These are phyloP conservation scores for Spiromastix sp. DNA, from an alignment of 2,329 filamentous ascomycete genomes.

Conservation along the genomic window DNA sequence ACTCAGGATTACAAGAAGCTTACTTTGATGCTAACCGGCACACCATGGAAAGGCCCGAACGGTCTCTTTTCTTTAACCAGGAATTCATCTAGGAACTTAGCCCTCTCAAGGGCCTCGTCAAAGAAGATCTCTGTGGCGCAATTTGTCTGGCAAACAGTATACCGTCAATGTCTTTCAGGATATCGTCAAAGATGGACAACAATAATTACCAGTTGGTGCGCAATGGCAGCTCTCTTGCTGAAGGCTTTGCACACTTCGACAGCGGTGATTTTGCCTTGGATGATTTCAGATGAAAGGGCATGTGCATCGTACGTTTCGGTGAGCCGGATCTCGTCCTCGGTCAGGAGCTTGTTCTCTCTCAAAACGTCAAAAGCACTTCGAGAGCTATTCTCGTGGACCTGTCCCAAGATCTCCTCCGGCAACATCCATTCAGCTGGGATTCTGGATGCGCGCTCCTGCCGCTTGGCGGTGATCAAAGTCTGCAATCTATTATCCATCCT, in stretches of 20 bases:
- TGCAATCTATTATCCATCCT: no score
- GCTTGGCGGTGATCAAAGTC: no score
- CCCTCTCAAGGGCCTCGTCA: constrained; percentile 37
- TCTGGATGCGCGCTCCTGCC: no score
- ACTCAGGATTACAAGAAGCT: constrained; percentile 37
- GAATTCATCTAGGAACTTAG: constrained; percentile 36
- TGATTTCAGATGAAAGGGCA: constrained; percentile 32
- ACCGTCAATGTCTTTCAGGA: not conserved
- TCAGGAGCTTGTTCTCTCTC: no score
- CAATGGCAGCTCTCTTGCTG: constrained; percentile 43
- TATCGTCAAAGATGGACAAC: constrained; percentile 17
- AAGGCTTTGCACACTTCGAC: constrained; percentile 43
- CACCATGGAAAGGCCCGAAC: constrained; percentile 50
- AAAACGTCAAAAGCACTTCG: no score
- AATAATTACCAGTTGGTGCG: constrained; percentile 38
- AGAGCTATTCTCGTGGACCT: no score
- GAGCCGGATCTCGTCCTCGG: constrained; percentile 38
- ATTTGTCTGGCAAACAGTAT: constrained; percentile 38
- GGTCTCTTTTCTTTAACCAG: no score
- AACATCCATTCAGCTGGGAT: no score
- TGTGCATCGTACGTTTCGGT: constrained; percentile 39
- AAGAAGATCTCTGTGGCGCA: constrained; percentile 46
- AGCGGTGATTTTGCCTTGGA: constrained; percentile 34
- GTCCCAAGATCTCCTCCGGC: no score
- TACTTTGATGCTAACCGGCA: constrained; percentile 46